Evolutionary conservation across 2,329 filamentous ascomycete genomes (phyloP), one percentile per base, ranked within the genome.

Genomic region (Stachybotrys elegans): DNA sequence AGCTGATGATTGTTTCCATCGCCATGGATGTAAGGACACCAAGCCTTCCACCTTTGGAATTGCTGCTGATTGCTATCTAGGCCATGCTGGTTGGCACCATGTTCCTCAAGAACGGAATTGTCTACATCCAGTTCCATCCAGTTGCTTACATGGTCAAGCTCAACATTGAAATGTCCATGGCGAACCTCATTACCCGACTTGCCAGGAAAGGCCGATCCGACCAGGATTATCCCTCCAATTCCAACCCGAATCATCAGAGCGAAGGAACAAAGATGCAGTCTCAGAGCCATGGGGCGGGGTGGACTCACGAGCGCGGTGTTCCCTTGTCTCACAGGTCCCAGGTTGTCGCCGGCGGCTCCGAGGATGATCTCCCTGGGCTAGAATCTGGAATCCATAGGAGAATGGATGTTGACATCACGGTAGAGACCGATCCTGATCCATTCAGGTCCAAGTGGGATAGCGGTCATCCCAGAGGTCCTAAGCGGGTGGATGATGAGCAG

Each of bases 101-200:
- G 60, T 63, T 52, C 4, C 45, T 63, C 0, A 56, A 57, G 0
- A 65, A 65, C 39, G 58, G 62, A 46, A 46, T 53, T 16, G 59
- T 66, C n/a, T 62, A 72, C 48, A 69, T 77, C n/a, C 72, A 75
- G 49, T 74, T 77, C 53, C 72, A 76, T 44, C 72, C 73, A 1
- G 62, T 76, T 8, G 70, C 70, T 4, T 77, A 76, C 51, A 64
- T 75, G 27, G 71, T 76, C 45, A 77, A 76, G 45, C 66, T 77
- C 34, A 72, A 76, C 51, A 76, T 76, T 48, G 73, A 76, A 54
- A 69, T 76, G 65, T 69, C 67, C 12, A 75, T 77, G 72, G 72
- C 73, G 27, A 67, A 68, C 11, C 67, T 34, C 9, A 76, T 77
- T 50, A 68, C 60, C 6, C 65, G 63, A 12, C 56, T 70, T 3